Conservation (phyloP, 495 filamentous ascomycete genomes). For the Neurospora africana region DNA sequence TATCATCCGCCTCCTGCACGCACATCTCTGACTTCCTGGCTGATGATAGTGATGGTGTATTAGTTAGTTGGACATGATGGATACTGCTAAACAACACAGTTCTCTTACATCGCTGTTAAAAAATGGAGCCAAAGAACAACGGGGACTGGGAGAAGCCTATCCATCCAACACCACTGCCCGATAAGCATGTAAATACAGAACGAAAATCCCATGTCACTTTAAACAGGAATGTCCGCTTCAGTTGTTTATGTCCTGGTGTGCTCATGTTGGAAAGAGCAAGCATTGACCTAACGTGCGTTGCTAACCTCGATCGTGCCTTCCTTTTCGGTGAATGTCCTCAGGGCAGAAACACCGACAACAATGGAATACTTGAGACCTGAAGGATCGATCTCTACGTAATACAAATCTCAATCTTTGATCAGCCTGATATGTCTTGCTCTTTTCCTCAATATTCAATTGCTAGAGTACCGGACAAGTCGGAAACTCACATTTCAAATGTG, state of each 20-base stretch:
- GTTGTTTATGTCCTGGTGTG: background rate
- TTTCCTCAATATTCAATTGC: background rate
- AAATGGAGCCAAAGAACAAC: background rate
- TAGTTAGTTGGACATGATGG: too few relatives aligned
- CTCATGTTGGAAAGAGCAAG: background rate
- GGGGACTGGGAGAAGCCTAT: background rate
- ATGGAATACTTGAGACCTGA: background rate
- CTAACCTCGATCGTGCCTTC: background rate
- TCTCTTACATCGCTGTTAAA: background rate
- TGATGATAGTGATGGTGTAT: background rate
- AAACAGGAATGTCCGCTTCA: background rate
- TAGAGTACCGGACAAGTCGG: background rate
- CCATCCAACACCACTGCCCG: too few relatives aligned
- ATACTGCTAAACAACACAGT: background rate
- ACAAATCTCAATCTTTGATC: background rate
- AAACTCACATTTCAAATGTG: too few relatives aligned
- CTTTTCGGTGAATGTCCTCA: background rate
- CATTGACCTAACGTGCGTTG: background rate
- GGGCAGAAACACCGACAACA: background rate
- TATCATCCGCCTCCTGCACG: background rate
- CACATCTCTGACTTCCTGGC: background rate
- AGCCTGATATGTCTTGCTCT: background rate
- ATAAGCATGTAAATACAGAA: background rate
- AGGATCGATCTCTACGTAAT: background rate
- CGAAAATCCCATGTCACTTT: too few relatives aligned